Percentiles rank a stretch among this genome's conserved stretches.
Conservation (phyloP, 164 flowering plant species). For the Stephania yunnanensis region DNA sequence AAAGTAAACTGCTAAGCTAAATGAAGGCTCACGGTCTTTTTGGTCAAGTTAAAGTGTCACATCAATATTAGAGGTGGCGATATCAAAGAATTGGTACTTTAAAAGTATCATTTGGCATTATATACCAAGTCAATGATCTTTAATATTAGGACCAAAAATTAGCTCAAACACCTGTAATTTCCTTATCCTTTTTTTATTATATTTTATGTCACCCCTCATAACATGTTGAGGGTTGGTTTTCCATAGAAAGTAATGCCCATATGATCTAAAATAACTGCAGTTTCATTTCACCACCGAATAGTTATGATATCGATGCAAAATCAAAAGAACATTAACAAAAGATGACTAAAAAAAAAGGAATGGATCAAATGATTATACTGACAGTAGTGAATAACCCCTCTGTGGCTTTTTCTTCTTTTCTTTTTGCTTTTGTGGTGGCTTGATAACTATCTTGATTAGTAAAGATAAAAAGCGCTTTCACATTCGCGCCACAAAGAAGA, state of each 20-base stretch:
- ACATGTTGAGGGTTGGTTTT: not conserved
- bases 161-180: not conserved
- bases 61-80: not conserved
- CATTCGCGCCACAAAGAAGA: constrained; percentile 51
- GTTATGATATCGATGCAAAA: not conserved
- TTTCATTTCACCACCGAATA: not conserved
- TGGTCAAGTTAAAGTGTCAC: not conserved
- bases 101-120: not conserved
- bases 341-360: not conserved
- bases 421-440: constrained; percentile 74
- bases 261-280: not conserved
- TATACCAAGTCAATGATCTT: not conserved
- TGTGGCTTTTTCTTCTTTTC: constrained; percentile 73
- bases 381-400: constrained; percentile 57
- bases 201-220: not conserved
- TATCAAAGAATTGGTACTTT: not conserved
- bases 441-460: constrained; percentile 93
- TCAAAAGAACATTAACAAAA: not conserved
- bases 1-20: not conserved
- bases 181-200: not conserved
- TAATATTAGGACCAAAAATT: not conserved
- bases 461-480: constrained; percentile 93
- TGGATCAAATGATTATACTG: constrained; percentile 30
- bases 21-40: not conserved
- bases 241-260: not conserved